A percentile compares a stretch with the other conserved stretches of the same genome.
Conservation (phyloP, 768 basidiomycete species). For the Suillus clintonianus region DNA sequence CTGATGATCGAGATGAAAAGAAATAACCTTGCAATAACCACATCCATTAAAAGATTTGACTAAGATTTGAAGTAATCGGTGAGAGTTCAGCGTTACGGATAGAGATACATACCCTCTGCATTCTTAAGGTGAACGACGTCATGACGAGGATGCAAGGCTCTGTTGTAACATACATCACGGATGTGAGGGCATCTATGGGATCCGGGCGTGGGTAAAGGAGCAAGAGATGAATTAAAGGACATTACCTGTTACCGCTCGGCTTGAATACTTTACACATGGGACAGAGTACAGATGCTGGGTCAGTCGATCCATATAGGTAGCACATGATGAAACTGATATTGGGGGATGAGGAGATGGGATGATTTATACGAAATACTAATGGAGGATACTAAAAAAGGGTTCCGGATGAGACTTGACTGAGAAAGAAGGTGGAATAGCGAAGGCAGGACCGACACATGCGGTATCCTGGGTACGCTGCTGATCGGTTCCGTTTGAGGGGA, state of each 20-base stretch:
- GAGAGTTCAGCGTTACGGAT: constrained; percentile 12
- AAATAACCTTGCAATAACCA: constrained; percentile 83
- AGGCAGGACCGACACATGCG: constrained; percentile 40
- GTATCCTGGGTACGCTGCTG: constrained; percentile 38
- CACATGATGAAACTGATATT: constrained; percentile 51
- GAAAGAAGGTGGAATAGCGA: constrained; percentile 32
- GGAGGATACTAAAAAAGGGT: constrained; percentile 35
- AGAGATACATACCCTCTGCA: constrained; percentile 68
- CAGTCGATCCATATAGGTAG: constrained; percentile 66
- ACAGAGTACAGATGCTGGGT: constrained; percentile 67
- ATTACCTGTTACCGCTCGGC: constrained; percentile 57
- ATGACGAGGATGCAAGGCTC: constrained; percentile 69
- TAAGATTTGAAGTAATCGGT: constrained; percentile 32
- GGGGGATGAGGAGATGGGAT: constrained; percentile 18
- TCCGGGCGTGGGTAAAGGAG: constrained; percentile 20
- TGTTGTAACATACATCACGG: constrained; percentile 75
- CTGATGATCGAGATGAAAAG: constrained; percentile 15
- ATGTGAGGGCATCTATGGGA: constrained; percentile 71
- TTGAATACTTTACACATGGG: constrained; percentile 86
- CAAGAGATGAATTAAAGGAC: constrained; percentile 10
- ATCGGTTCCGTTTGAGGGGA: constrained; percentile 40
- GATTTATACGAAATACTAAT: constrained; percentile 29
- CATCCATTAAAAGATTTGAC: constrained; percentile 85
- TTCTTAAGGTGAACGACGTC: constrained; percentile 83
- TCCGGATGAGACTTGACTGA: constrained; percentile 42